Evolutionary conservation across 805 yeast genomes (phyloP), one percentile per base, ranked within the genome.

Genomic region (Maudiozyma saulgeensis): DNA sequence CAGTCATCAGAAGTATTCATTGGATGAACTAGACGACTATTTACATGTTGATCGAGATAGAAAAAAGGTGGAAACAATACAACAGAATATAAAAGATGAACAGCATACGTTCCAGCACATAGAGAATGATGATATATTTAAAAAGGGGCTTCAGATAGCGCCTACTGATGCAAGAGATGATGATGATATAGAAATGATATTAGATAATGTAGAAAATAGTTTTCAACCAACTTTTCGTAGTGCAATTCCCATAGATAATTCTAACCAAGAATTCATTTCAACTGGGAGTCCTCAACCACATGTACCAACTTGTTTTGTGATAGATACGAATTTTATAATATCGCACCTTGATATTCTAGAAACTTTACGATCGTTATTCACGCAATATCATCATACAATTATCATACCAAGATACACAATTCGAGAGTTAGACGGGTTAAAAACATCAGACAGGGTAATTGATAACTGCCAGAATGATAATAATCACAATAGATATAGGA

Each of bases 281-380:
- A n/a, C 9, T 4, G 40, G 11, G 8, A 15, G 21, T 18, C 6
- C 40, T n/a, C 21, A n/a, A 8, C 15, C 49, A 1, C 41, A 28
- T 12, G 28, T 37, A 31, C 49, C 47, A 18, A 65, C 80, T 12
- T 68, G 70, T 19, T 68, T 88, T 51, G 81, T 89, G 0, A 70
- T 87, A 0, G 97, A 90, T 61, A 90, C 97, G 2, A 90, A 90
- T 60, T 87, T 90, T 60, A 70, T 87, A 13, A 66, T 90, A 3
- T 78, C 88, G 1, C 89, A 88, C 60, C 64, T 87, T 42, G 63
- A 69, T 18, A 65, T 86, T 1, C 54, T 89, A 8, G 80, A 83
- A 44, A 74, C 73, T 0, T 60, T 90, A 25, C 63, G 74, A 3
- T 57, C 57, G 1, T 49, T 77, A 7, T 74, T 74, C 4, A 46